Conservation (phyloP, 1,284 basidiomycete species). For the Sanguinoderma infundibulare region DNA sequence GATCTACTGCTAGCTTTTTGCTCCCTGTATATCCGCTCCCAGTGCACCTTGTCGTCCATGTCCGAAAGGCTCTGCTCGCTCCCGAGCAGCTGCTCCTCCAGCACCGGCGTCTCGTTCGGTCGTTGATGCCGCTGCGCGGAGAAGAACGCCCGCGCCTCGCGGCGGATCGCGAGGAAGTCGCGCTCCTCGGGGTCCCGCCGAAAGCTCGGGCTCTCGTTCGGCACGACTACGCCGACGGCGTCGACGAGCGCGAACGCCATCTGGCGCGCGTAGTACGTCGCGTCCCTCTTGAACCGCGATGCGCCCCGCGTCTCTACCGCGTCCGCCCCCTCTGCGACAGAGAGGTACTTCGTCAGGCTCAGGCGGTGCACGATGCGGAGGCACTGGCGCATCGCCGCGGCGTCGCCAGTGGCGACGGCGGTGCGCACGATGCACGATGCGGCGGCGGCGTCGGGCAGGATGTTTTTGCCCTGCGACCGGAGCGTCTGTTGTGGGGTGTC, state of each 20-base stretch:
- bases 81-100: constrained; percentile 28
- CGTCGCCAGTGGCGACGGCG: constrained; percentile 43
- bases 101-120: constrained; percentile 19
- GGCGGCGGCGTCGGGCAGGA: constrained; percentile 47
- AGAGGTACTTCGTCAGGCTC: constrained; percentile 32
- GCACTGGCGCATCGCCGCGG: constrained; percentile 56
- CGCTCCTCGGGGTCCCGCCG: constrained; percentile 13
- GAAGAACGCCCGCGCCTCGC: constrained; percentile 21
- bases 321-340: background rate
- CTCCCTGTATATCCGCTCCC: constrained; percentile 18
- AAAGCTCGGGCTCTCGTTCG: constrained; percentile 14
- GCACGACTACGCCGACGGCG: constrained; percentile 26
- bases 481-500: constrained; percentile 7
- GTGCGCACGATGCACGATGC: constrained; percentile 57
- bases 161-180: constrained; percentile 27
- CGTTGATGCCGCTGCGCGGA: constrained; percentile 10
- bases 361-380: constrained; percentile 57
- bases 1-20: background rate
- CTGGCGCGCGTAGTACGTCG: constrained; percentile 27
- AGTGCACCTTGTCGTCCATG: constrained; percentile 22
- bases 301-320: constrained; percentile 2
- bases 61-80: constrained; percentile 24
- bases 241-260: constrained; percentile 27
- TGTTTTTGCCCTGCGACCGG: constrained; percentile 39
- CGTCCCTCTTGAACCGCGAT: constrained; percentile 18